Evolutionary conservation across 139 green algal genomes (phyloP), one percentile per base, ranked within the genome.

Genomic region (Picochlorum sp.): DNA sequence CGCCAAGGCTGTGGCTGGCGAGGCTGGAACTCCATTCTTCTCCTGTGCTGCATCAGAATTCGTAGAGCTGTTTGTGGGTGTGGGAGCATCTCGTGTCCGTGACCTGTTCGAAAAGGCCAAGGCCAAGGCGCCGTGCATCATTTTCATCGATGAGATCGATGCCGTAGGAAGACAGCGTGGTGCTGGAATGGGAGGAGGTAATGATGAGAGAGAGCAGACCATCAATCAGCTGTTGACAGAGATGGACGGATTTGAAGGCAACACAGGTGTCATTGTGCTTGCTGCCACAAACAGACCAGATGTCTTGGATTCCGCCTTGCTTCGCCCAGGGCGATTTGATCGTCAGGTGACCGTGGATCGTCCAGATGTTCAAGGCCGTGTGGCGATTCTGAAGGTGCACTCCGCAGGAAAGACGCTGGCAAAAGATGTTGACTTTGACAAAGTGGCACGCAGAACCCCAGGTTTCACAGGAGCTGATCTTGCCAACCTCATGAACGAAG

Each of bases 141-240:
- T 99, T 59, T 99, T 99, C 82, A 95, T 98, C 37, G 94, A 99
- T 82, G 94, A 99, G 83, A 99, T 99, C 69, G 94, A 99, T 69
- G 94, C 94, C 8, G 94, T 99, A 5, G 94, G 94, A 30, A 82
- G 94, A 49, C 87, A 93, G 61, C 87, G 94, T 59, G 94, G 94
- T 41, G 92, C 94, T 30, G 94, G 94, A 69, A 96, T 99, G 78
- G 94, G 94, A 57, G 94, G 94, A 34, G 93, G 90, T 71, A 99
- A 99, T 67, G 94, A 99, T 63, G 94, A 99, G 84, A 86, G 94
- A 28, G 94, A 99, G 82, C 94, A 99, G 84, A 99, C 94, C 51
- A 93, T 99, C 61, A 98, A 98, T 84, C 91, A 97, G 87, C 83
- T 94, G 65, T 77, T 94, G 54, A 91, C 85, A 61, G 93, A 98